These are phyloP conservation scores for Rhizopus stolonifer DNA, from an alignment of 371 early-diverging fungal genomes.

Conservation along the genomic window DNA sequence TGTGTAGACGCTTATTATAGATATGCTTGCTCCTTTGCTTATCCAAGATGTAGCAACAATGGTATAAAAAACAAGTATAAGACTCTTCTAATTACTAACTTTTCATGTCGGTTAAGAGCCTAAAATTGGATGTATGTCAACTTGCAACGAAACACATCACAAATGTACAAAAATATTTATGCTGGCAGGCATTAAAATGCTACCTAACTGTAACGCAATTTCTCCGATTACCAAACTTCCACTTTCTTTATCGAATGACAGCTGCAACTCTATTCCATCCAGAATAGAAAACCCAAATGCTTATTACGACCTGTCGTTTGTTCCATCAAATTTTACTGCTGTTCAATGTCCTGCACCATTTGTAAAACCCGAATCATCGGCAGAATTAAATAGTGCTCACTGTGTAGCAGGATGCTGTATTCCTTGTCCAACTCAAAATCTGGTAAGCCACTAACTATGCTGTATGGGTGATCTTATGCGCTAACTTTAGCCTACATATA, in stretches of 20 bases:
- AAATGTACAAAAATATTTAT: slow-evolving; percentile 42
- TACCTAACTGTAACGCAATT: slow-evolving; percentile 49
- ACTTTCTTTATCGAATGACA: slow-evolving; percentile 33
- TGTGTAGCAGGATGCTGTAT: slow-evolving; percentile 43
- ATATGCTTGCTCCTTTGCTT: slow-evolving; percentile 37
- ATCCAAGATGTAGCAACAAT: slow-evolving; percentile 32
- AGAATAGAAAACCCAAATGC: slow-evolving; percentile 16
- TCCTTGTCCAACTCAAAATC: slow-evolving; percentile 44
- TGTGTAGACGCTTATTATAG: slow-evolving; percentile 45
- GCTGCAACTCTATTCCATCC: slow-evolving; percentile 43
- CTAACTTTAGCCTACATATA: too few species aligned
- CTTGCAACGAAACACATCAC: slow-evolving; percentile 37
- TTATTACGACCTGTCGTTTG: slow-evolving; percentile 22
- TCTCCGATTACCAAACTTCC: slow-evolving; percentile 26
- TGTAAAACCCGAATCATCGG: slow-evolving; percentile 28
- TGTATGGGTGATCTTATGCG: too few species aligned
- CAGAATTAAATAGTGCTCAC: slow-evolving; percentile 9
- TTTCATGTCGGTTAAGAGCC: slow-evolving; percentile 5
- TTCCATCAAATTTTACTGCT: slow-evolving; percentile 31
- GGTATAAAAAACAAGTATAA: slow-evolving; percentile 9
- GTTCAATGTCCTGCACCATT: slow-evolving; percentile 44
- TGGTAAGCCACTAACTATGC: slow-evolving; percentile 24
- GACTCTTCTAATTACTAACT: not conserved
- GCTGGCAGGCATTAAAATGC: slow-evolving; percentile 26
- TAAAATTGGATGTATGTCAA: slow-evolving; percentile 48